phyloP scores from a whole-genome alignment of 352 stramenopile genomes.

The Pythium brachiatum region DNA sequence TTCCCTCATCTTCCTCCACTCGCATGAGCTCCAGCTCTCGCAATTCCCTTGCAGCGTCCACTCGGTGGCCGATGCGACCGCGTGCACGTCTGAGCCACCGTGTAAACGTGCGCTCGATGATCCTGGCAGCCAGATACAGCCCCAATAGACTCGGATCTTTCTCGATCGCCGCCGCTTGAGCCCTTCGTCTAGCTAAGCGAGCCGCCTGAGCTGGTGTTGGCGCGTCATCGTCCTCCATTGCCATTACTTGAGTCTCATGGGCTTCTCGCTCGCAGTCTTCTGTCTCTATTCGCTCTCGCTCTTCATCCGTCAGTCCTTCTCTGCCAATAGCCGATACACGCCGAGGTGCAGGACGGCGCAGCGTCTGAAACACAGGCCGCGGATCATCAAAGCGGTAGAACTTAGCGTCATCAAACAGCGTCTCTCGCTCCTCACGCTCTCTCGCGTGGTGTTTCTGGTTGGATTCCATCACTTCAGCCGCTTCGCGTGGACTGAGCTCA shows the following conservation, averaged over 20 bases:
- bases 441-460: constrained; percentile 13
- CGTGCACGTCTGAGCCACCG: constrained; percentile 11
- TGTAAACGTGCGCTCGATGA: constrained; percentile 37
- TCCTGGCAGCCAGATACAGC: constrained; percentile 29
- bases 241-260: constrained; percentile 29
- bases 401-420: constrained; percentile 32
- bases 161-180: background rate
- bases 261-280: constrained; percentile 26
- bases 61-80: constrained; percentile 5
- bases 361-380: constrained; percentile 25
- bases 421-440: constrained; percentile 18
- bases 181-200: constrained; percentile 12
- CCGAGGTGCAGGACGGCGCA: constrained; percentile 20
- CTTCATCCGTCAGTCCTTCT: background rate
- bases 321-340: background rate
- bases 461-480: constrained; percentile 2
- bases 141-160: constrained; percentile 19
- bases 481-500: constrained; percentile 16
- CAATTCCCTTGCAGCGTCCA: constrained; percentile 2
- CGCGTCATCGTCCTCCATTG: constrained; percentile 34
- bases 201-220: constrained; percentile 21
- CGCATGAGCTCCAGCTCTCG: constrained; percentile 4
- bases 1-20: background rate
- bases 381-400: constrained; percentile 30
- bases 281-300: background rate